Conservation (phyloP, 331 rosid species). For the Pyrus hybrid region DNA sequence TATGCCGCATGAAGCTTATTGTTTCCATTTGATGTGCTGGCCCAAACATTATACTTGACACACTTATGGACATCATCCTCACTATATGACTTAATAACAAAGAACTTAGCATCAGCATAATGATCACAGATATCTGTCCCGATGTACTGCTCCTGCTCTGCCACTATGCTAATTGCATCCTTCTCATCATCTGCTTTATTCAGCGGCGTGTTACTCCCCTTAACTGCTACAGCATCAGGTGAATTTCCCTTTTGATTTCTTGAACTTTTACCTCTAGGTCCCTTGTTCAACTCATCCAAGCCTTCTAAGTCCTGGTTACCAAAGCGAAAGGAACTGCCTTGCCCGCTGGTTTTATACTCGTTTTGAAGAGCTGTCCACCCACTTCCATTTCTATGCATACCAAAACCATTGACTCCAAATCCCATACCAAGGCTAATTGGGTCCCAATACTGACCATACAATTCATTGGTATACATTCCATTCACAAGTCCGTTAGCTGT, state of each 20-base stretch:
- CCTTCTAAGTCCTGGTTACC: slow-evolving; percentile 78
- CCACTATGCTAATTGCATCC: slow-evolving; percentile 25
- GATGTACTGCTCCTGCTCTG: slow-evolving; percentile 40
- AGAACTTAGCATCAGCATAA: slow-evolving; percentile 42
- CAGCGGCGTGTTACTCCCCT: slow-evolving; percentile 38
- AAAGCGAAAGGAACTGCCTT: slow-evolving; percentile 48
- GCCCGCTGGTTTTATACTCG: slow-evolving; percentile 54
- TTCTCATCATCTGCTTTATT: slow-evolving; percentile 38
- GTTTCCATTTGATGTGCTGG: slow-evolving; percentile 58
- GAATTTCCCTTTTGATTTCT: slow-evolving; percentile 53
- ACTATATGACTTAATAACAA: slow-evolving; percentile 61
- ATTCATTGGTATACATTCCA: slow-evolving; percentile 52
- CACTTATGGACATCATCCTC: slow-evolving; percentile 72
- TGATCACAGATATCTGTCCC: slow-evolving; percentile 31
- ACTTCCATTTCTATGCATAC: slow-evolving; percentile 46
- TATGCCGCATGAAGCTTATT: slow-evolving; percentile 45
- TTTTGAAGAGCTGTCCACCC: slow-evolving; percentile 59
- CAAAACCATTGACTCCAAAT: slow-evolving; percentile 61
- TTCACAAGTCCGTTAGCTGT: slow-evolving; percentile 44
- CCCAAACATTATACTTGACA: slow-evolving; percentile 52
- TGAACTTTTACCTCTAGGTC: slow-evolving; percentile 72
- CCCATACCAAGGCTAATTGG: slow-evolving; percentile 59
- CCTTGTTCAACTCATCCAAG: slow-evolving; percentile 74
- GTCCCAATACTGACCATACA: slow-evolving; percentile 66
- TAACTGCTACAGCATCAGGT: slow-evolving; percentile 34